Evolutionary conservation across 1,284 basidiomycete species (phyloP).

Genomic region (Kalmanozyma brasiliensis): DNA sequence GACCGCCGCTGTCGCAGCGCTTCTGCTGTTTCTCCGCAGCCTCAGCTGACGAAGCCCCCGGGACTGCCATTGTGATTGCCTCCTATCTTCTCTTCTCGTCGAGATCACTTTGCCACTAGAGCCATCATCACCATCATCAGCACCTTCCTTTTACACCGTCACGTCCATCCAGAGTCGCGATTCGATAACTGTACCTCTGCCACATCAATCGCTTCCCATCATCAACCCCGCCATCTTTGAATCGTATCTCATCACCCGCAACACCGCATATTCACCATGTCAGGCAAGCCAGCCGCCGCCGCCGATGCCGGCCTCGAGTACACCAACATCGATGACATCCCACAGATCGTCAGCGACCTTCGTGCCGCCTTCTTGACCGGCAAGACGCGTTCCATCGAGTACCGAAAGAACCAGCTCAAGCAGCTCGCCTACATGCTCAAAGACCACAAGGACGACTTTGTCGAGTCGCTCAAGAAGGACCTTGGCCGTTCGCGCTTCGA

Average conservation of each 20-base stretch:
- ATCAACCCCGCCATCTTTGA: no score
- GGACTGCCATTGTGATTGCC: no score
- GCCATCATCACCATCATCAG: no score
- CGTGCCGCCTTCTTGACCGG: slow-evolving; percentile 72
- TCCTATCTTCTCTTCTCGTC: no score
- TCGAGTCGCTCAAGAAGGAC: slow-evolving; percentile 72
- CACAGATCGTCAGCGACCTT: slow-evolving; percentile 70
- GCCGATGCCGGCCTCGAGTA: slow-evolving; percentile 50
- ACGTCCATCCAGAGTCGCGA: no score
- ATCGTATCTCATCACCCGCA: background rate
- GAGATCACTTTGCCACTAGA: no score
- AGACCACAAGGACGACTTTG: slow-evolving; percentile 73
- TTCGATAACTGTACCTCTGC: no score
- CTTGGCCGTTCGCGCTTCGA: slow-evolving; percentile 71
- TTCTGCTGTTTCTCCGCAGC: background rate
- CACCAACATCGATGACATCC: slow-evolving; percentile 48
- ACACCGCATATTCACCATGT: slow-evolving; percentile 11
- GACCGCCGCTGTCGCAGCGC: background rate
- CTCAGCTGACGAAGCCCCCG: no score
- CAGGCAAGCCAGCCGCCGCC: slow-evolving; percentile 36
- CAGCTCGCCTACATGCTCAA: slow-evolving; percentile 75
- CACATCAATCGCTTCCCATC: no score
- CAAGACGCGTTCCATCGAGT: slow-evolving; percentile 72
- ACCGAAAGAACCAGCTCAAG: slow-evolving; percentile 75
- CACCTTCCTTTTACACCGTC: no score